Base-by-base conservation (phyloP, 2,329 filamentous ascomycete species). In the Rutstroemia sp. region DNA sequence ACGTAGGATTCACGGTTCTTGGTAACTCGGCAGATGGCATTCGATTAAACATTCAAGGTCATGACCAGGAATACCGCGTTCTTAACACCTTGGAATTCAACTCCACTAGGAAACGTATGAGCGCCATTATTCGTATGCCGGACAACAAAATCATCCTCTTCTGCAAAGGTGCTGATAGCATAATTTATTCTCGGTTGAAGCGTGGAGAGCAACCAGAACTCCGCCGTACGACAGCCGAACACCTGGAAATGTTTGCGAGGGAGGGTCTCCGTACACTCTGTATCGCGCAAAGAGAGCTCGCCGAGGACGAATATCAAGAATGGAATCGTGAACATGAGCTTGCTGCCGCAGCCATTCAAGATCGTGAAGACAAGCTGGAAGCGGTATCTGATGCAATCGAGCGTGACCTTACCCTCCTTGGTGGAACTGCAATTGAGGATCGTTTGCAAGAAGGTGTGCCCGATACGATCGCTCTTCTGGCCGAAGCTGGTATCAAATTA, bases 11-110 rank as follows among this genome's bases (percentile, higher is more conserved):
- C 68, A 96, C 91, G 1, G 89, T 97, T 5, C 79, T 97, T 12
- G 90, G 91, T 23, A 82, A 86, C 59, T 83, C 87, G 2, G 80
- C 83, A 39, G 88, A 95, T 60, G 89, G 89, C 52, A 87, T 99
- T 60, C 83, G 89, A 52, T 69, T 99, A 54, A 96, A 96, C 62
- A 79, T 95, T 6, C 81, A 95, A 75, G 95, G 94, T 49, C 80
- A 91, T 65, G 91, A 97, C 64, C 81, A 84, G 48, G 84, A 87
- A 60, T 99, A 94, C 70, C 86, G 84, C 16, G 87, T 99, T 34
- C 80, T 99, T 48, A 97, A 96, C 72, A 96, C 88, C 1, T 86
- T 99, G 39, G 94, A 99, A 70, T 99, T 99, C 77, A 97, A 97
- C 71, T 97, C 92, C 0, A 91, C 87, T 45, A 83, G 94, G 67